A percentile compares a stretch with the other conserved stretches of the same genome.
Conservation (phyloP, 805 yeast species). For the Hanseniaspora taiwanica region DNA sequence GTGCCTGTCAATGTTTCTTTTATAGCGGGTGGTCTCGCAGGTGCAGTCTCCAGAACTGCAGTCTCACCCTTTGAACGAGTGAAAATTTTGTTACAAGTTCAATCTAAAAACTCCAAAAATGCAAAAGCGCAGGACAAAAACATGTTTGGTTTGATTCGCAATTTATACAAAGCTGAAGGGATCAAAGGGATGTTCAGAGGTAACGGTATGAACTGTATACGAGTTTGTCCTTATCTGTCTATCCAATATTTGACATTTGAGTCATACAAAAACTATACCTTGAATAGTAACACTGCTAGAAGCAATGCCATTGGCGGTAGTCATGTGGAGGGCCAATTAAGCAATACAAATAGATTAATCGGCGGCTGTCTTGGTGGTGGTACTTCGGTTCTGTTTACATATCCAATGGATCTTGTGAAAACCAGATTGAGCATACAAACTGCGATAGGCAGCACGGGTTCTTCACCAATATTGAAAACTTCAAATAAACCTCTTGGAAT, state of each 20-base stretch:
- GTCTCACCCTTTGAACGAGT: conserved; percentile 94
- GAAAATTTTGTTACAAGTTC: conserved; percentile 82
- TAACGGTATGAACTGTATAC: conserved; percentile 74
- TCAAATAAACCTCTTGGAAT: conserved; percentile 73
- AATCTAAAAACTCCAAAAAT: conserved; percentile 31
- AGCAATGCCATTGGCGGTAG: conserved; percentile 12
- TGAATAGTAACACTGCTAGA: conserved; percentile 10
- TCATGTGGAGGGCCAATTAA: conserved; percentile 23
- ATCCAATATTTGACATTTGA: conserved; percentile 87
- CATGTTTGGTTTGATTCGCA: conserved; percentile 26
- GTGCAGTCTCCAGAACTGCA: conserved; percentile 75
- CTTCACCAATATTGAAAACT: too few species aligned
- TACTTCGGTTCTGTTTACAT: conserved; percentile 67
- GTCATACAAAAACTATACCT: conserved; percentile 32
- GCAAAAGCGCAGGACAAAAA: not conserved
- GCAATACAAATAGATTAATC: conserved; percentile 45
- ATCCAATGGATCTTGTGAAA: conserved; percentile 83
- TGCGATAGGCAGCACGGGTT: conserved; percentile 46
- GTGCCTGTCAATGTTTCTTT: conserved; percentile 32
- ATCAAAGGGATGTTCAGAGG: conserved; percentile 82
- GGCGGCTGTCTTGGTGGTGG: conserved; percentile 80
- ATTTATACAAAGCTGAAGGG: conserved; percentile 88
- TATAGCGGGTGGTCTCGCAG: conserved; percentile 64
- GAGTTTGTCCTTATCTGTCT: conserved; percentile 90
- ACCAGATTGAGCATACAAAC: conserved; percentile 86